These are phyloP conservation scores for Paramarasmius palmivorus DNA, from an alignment of 1,284 basidiomycete species.

Conservation along the genomic window DNA sequence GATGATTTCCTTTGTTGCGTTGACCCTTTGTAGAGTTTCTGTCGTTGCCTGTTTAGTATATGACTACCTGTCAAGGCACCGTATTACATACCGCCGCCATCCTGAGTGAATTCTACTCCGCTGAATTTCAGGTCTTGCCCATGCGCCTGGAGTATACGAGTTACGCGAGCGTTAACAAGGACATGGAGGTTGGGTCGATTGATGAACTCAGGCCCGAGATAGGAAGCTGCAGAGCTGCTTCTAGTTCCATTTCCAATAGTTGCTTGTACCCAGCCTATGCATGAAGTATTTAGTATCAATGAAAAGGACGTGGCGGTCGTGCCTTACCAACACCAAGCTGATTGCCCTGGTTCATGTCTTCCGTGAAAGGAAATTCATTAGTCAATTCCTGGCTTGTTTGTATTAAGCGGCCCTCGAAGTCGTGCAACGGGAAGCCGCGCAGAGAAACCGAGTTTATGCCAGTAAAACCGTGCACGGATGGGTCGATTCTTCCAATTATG, in stretches of 20 bases:
- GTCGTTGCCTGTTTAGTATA: neutral
- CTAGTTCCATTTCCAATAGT: slow-evolving; percentile 29
- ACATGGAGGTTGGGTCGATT: slow-evolving; percentile 36
- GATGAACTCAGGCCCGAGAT: slow-evolving; percentile 32
- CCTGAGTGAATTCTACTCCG: slow-evolving; percentile 14
- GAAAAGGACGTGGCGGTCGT: neutral
- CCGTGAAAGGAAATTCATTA: slow-evolving; percentile 28
- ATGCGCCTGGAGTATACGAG: slow-evolving; percentile 9
- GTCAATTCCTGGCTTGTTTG: slow-evolving; percentile 17
- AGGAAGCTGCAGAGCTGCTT: slow-evolving; percentile 34
- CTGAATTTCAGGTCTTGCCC: neutral
- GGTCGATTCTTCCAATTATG: slow-evolving; percentile 4
- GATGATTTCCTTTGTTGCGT: slow-evolving; percentile 10
- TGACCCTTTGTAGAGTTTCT: slow-evolving; percentile 2
- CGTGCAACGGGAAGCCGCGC: slow-evolving; percentile 1
- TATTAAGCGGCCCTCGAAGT: neutral
- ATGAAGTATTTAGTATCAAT: neutral
- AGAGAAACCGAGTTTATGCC: slow-evolving; percentile 11
- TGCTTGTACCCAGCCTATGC: slow-evolving; percentile 23
- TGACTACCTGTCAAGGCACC: neutral
- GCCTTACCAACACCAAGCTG: slow-evolving; percentile 31
- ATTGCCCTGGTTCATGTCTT: slow-evolving; percentile 34
- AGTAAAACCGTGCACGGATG: slow-evolving; percentile 9
- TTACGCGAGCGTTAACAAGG: slow-evolving; percentile 24
- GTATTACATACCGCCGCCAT: slow-evolving; percentile 22